Percentiles rank a stretch among this genome's conserved stretches.
Conservation (phyloP, 2,329 filamentous ascomycete genomes). For the Trichoderma endophyticum region DNA sequence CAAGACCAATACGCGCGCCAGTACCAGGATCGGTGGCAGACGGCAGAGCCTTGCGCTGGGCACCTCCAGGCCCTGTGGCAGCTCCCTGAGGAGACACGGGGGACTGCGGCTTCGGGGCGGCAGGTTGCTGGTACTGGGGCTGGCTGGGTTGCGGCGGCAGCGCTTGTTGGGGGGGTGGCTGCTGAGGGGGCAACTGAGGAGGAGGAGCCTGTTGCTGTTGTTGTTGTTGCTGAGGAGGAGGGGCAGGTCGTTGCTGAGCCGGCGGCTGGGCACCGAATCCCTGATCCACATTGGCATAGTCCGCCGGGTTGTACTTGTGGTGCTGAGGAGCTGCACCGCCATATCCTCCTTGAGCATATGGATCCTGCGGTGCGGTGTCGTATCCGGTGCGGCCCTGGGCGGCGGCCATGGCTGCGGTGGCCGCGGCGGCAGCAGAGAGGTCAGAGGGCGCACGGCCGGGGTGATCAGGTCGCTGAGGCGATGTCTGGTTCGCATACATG, state of each 20-base stretch:
- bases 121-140: conserved; percentile 35
- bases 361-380: conserved; percentile 35
- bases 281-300: conserved; percentile 63
- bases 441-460: conserved; percentile 54
- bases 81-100: conserved; percentile 33
- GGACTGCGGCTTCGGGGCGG: conserved; percentile 39
- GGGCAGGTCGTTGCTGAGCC: conserved; percentile 31
- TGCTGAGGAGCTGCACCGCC: conserved; percentile 43
- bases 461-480: conserved; percentile 48
- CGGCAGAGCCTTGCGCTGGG: conserved; percentile 59
- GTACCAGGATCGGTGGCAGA: conserved; percentile 69
- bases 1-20: conserved; percentile 83
- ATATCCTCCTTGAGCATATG: conserved; percentile 33
- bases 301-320: conserved; percentile 72
- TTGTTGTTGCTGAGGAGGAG: conserved; percentile 36
- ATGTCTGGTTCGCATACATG: conserved; percentile 56
- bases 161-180: conserved; percentile 33
- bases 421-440: conserved; percentile 56
- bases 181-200: conserved; percentile 40
- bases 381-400: conserved; percentile 37
- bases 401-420: conserved; percentile 55
- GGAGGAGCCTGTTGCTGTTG: conserved; percentile 33
- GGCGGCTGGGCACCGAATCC: conserved; percentile 38
- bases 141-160: conserved; percentile 31
- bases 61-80: conserved; percentile 16